These are phyloP conservation scores for Chrysanthemum makinoi DNA, from an alignment of 129 eudicot species.

Conservation along the genomic window DNA sequence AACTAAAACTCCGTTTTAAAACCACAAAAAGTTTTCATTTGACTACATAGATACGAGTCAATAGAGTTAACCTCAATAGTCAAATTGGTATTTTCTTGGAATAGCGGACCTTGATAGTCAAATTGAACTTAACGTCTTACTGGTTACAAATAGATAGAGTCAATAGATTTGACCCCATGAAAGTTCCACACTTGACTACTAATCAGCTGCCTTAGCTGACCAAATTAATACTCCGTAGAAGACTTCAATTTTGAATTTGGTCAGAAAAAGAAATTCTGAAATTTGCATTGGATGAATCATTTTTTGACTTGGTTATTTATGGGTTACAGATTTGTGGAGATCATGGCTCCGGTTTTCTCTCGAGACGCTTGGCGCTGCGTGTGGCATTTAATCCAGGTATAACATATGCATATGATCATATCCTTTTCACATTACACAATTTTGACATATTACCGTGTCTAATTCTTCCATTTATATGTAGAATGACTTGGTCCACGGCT, in stretches of 20 bases:
- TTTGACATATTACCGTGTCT: slow-evolving; percentile 12
- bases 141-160: too few species aligned
- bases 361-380: slow-evolving; percentile 96
- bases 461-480: slow-evolving; percentile 31
- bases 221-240: too few species aligned
- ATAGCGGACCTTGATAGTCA: not conserved
- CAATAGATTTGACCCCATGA: too few species aligned
- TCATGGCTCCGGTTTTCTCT: slow-evolving; percentile 98
- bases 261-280: not conserved
- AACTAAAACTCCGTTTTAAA: not conserved
- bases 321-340: slow-evolving; percentile 78
- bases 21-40: not conserved
- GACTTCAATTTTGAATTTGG: too few species aligned
- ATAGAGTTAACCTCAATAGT: not conserved
- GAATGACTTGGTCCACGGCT: slow-evolving; percentile 95
- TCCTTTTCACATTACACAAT: slow-evolving; percentile 11
- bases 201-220: too few species aligned
- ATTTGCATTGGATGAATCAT: not conserved
- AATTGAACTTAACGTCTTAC: not conserved
- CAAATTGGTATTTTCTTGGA: not conserved
- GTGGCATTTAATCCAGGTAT: slow-evolving; percentile 94
- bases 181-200: too few species aligned
- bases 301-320: slow-evolving; percentile 8
- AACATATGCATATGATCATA: slow-evolving; percentile 8
- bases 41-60: not conserved